Conservation (phyloP, 495 filamentous ascomycete genomes). For the Endocarpon pusillum region DNA sequence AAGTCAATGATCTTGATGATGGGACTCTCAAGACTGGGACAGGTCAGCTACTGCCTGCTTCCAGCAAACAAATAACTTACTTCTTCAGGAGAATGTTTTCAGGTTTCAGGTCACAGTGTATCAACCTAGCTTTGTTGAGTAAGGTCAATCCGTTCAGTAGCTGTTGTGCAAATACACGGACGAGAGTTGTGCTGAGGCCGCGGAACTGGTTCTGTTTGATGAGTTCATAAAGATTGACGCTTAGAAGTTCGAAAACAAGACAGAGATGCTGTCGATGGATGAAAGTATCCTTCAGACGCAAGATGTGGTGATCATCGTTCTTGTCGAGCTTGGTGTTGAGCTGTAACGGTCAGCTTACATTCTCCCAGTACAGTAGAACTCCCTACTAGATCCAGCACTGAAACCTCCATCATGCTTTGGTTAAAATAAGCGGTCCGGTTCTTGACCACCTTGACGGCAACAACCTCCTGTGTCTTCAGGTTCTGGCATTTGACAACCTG, state of each 20-base stretch:
- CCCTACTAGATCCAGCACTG: constrained; percentile 83
- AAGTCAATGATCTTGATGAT: constrained; percentile 99
- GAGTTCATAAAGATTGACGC: constrained; percentile 94
- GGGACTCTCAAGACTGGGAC: constrained; percentile 69
- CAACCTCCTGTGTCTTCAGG: constrained; percentile 91
- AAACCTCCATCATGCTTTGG: constrained; percentile 99
- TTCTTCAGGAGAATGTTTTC: constrained; percentile 98
- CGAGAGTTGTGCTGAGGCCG: constrained; percentile 89
- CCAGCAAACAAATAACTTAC: constrained; percentile 23
- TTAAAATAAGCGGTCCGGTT: constrained; percentile 99
- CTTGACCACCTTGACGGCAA: constrained; percentile 98
- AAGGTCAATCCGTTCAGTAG: constrained; percentile 81
- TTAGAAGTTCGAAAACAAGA: constrained; percentile 90
- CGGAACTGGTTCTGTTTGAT: constrained; percentile 99
- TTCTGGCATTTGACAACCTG: constrained; percentile 99
- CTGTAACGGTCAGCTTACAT: constrained; percentile 31
- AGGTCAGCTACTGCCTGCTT: constrained; percentile 6
- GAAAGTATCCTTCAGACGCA: constrained; percentile 94
- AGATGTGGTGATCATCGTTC: constrained; percentile 95
- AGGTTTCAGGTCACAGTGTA: constrained; percentile 97
- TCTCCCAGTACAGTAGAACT: no score
- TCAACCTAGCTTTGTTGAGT: constrained; percentile 89
- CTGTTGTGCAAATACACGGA: constrained; percentile 96
- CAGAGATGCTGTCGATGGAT: constrained; percentile 97
- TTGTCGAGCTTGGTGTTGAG: constrained; percentile 97